phyloP scores from a whole-genome alignment of 129 eudicot genomes.

The Saussurea involucrata region DNA sequence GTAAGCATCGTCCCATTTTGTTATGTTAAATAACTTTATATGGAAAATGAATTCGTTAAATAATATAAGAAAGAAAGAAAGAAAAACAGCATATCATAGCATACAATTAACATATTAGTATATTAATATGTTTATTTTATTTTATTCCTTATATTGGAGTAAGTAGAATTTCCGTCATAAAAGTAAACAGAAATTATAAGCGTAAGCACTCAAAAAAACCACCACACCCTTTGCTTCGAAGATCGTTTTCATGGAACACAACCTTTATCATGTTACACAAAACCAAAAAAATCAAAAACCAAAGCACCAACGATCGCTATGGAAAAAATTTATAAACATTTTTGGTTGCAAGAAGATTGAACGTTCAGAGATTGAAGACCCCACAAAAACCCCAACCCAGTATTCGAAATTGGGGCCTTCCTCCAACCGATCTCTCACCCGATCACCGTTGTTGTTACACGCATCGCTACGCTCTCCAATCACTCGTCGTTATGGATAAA shows the following conservation, averaged over 20 bases:
- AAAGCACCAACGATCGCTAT: constrained; percentile 21
- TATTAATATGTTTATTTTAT: background rate
- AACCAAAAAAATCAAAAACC: background rate
- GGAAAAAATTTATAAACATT: constrained; percentile 30
- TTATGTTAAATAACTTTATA: too few relatives aligned
- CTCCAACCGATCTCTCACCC: constrained; percentile 22
- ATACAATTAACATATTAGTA: background rate
- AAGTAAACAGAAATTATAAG: background rate
- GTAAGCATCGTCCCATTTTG: too few relatives aligned
- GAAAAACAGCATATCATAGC: background rate
- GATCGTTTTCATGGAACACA: constrained; percentile 26
- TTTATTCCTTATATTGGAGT: background rate
- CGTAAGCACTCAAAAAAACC: constrained; percentile 1
- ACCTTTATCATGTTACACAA: constrained; percentile 21
- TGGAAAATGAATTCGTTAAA: too few relatives aligned
- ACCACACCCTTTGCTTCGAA: constrained; percentile 3
- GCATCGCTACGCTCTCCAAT: constrained; percentile 38
- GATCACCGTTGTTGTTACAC: constrained; percentile 32
- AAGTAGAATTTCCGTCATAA: background rate
- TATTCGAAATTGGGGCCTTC: constrained; percentile 25
- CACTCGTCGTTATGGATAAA: constrained; percentile 26
- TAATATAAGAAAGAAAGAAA: too few relatives aligned
- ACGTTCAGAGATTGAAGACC: constrained; percentile 28
- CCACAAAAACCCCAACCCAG: constrained; percentile 15
- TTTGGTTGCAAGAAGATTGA: constrained; percentile 35